These are phyloP conservation scores for Ceratocystis harringtonii DNA, from an alignment of 2,329 filamentous ascomycete species.

Conservation along the genomic window DNA sequence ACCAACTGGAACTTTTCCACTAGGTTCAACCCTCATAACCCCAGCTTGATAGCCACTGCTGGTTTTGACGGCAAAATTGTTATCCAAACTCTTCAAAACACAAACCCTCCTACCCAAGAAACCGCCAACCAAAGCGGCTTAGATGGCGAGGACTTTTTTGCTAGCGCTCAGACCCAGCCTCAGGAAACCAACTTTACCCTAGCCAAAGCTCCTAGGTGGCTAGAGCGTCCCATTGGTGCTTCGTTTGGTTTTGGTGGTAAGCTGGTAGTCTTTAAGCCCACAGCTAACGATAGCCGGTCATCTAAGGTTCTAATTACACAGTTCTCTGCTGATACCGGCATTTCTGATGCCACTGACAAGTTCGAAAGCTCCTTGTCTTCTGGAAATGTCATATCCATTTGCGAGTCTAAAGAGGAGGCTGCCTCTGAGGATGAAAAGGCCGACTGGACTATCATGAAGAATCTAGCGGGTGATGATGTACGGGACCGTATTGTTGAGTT, in stretches of 20 bases:
- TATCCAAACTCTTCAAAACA: constrained; percentile 87
- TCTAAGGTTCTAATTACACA: constrained; percentile 73
- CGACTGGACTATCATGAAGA: constrained; percentile 91
- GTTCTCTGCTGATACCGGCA: constrained; percentile 76
- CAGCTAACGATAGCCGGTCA: constrained; percentile 44
- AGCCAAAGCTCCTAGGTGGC: constrained; percentile 74
- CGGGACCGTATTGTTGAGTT: constrained; percentile 75
- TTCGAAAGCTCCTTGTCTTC: constrained; percentile 72
- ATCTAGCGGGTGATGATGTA: constrained; percentile 57
- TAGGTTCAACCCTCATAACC: constrained; percentile 84
- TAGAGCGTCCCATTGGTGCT: constrained; percentile 68
- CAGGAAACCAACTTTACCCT: constrained; percentile 83
- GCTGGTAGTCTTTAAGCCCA: constrained; percentile 53
- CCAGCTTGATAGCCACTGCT: constrained; percentile 80
- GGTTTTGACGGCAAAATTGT: constrained; percentile 96
- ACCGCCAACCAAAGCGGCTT: constrained; percentile 50
- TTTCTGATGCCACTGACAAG: constrained; percentile 69
- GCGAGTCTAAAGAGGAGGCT: constrained; percentile 58
- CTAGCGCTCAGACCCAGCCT: constrained; percentile 78
- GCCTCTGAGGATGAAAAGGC: constrained; percentile 83
- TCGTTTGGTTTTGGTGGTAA: constrained; percentile 95
- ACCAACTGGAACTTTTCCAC: constrained; percentile 99
- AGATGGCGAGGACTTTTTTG: constrained; percentile 93
- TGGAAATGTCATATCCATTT: constrained; percentile 65
- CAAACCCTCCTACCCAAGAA: constrained; percentile 61